Base-by-base conservation (phyloP, 257 asterid species). In the Nicotiana undulata region DNA sequence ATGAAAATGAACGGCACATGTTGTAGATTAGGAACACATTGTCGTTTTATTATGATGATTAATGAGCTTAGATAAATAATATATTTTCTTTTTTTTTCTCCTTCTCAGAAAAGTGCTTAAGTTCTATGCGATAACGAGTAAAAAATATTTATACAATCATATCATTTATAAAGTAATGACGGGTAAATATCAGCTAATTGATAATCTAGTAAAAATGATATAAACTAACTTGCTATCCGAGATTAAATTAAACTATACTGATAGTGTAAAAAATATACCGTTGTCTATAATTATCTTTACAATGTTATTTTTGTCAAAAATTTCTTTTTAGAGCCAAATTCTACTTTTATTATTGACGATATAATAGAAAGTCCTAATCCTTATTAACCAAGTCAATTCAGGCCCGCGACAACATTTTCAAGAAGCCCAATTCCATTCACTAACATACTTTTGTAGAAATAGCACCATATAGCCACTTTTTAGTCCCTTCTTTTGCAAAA, bases 1-100 rank as follows among this genome's bases (percentile, higher is more conserved):
- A n/a, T 44, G 31, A 44, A 70, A 70, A 70, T 44, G 59, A 70
- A 56, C 7, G 24, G 59, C 77, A 70, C 77, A 70, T 70, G 77
- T 53, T 22, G 77, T 70, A 22, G 77, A 44, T 70, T 40, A 70
- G 77, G 77, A 44, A 56, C 77, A 70, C 77, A 44, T 70, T 70
- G 59, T 70, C 20, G 37, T 70, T 70, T 44, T 70, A 70, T 70
- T 40, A 70, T 70, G 37, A 70, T 52, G 46, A 20, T 70, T 44
- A 22, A 70, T 22, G 58, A 68, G 40, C 46, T n/a, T 67, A 37
- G 76, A 31, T 70, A 22, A 51, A 70, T 70, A 31, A 70, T 1
- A 26, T 67, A 24, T 17, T 18, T 10, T 37, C 18, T 67, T 66
- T 65, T 31, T 64, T 32, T 66, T 32, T 9, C 29, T 67, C 53